Evolutionary conservation across 2,329 filamentous ascomycete genomes (phyloP), one percentile per base, ranked within the genome.

Genomic region (Epichloe sp.): DNA sequence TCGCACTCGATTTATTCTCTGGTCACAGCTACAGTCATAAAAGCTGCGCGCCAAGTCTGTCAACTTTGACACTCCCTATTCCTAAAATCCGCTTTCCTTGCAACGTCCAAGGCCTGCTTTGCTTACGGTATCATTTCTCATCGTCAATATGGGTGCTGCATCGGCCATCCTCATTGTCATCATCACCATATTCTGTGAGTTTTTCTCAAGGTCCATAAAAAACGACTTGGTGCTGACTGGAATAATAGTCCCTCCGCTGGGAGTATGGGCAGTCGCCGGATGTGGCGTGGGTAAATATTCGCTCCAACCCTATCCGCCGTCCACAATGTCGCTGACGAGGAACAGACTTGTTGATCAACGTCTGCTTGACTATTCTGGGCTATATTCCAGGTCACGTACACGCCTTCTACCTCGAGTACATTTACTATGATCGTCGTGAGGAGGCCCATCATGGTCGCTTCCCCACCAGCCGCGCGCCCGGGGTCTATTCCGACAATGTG

Each of bases 371-470:
- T 0, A 59, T 85, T 31, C 73, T 85, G 21, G 82, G 82, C n/a
- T 86, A 83, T 65, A 68, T 93, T 48, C 87, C 87, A 0, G 88
- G 86, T 7, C 83, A 88, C 58, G 78, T 91, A 42, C 83, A 89
- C 63, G 86, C 86, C 43, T 89, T 90, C 66, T 93, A 90, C 64
- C 58, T 88, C 54, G 81, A 89, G 67, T 94, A 89, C 64, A 74
- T 94, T 55, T 95, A 90, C 71, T 91, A 84, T 66, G 79, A 87
- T 60, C 83, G 84, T 40, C 77, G 75, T 49, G 82, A 87, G 58
- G 77, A 82, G 63, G 74, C 76, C 2, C 68, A 73, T 44, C 70
- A 77, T 36, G 85, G 85, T 5, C 71, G 73, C 11, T 73, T 74
- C 53, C 69, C 75, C 19, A 69, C 72, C 4, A 61, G 68, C 8